Conservation (phyloP, 2,329 filamentous ascomycete genomes). For the Aureobasidium sp. region DNA sequence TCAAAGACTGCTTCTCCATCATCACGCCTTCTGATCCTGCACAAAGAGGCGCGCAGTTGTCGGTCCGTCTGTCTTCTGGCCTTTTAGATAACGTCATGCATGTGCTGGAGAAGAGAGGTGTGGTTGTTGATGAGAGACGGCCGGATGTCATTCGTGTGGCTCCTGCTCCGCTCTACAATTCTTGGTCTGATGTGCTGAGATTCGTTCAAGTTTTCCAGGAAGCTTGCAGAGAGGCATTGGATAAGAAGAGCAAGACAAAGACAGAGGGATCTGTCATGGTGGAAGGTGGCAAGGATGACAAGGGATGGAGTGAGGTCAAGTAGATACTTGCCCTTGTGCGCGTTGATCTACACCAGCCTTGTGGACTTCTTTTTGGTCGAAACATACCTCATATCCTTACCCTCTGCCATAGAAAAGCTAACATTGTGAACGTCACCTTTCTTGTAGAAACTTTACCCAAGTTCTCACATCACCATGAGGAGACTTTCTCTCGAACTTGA, state of each 20-base stretch:
- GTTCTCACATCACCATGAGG: no score
- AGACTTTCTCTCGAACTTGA: no score
- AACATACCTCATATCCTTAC: not conserved
- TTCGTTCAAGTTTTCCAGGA: slow-evolving; percentile 51
- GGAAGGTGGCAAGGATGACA: slow-evolving; percentile 23
- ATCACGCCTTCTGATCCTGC: slow-evolving; percentile 63
- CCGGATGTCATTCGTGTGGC: slow-evolving; percentile 80
- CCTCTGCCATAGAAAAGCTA: no score
- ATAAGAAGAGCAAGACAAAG: not conserved
- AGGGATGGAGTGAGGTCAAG: slow-evolving; percentile 29
- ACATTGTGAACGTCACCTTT: no score
- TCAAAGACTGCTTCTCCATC: slow-evolving; percentile 35
- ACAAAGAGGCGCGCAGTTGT: slow-evolving; percentile 72
- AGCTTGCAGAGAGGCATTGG: slow-evolving; percentile 33
- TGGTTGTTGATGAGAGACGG: slow-evolving; percentile 76
- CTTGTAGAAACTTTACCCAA: no score
- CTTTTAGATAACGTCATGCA: slow-evolving; percentile 62
- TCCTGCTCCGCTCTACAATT: slow-evolving; percentile 78
- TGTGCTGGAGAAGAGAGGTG: slow-evolving; percentile 58
- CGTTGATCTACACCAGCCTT: not conserved
- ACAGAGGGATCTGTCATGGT: slow-evolving; percentile 22
- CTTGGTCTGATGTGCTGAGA: slow-evolving; percentile 62
- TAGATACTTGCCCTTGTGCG: slow-evolving; percentile 2
- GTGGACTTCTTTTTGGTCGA: not conserved
- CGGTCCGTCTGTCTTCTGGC: slow-evolving; percentile 60